phyloP scores from a whole-genome alignment of 495 filamentous ascomycete genomes.

The Hypomontagnella monticulosa region DNA sequence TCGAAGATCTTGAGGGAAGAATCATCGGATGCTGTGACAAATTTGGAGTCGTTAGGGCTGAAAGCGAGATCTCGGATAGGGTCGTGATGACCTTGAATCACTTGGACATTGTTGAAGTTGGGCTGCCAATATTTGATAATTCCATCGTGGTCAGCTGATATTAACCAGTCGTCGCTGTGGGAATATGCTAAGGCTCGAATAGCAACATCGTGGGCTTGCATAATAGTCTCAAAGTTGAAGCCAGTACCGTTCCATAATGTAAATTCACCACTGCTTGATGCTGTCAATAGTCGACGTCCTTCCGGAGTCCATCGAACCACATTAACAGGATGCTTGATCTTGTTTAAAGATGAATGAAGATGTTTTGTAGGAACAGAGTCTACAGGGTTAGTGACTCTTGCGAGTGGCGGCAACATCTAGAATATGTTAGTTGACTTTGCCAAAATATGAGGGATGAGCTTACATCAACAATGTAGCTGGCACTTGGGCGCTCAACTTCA shows the following conservation, averaged over 20 bases:
- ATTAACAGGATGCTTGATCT: slow-evolving; percentile 96
- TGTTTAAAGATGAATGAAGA: slow-evolving; percentile 94
- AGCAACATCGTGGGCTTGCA: slow-evolving; percentile 95
- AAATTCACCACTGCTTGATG: slow-evolving; percentile 95
- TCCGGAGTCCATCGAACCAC: slow-evolving; percentile 99
- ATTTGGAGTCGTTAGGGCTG: slow-evolving; percentile 91
- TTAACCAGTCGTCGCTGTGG: slow-evolving; percentile 94
- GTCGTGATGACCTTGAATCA: slow-evolving; percentile 88
- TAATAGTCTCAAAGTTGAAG: slow-evolving; percentile 99
- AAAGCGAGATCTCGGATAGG: slow-evolving; percentile 93
- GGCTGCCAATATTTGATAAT: slow-evolving; percentile 99
- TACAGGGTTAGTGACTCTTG: slow-evolving; percentile 72
- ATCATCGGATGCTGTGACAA: slow-evolving; percentile 95
- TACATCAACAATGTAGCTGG: slow-evolving; percentile 90
- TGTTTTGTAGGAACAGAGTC: slow-evolving; percentile 90
- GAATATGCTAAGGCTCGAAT: slow-evolving; percentile 90
- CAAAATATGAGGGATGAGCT: slow-evolving; percentile 46
- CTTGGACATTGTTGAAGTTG: slow-evolving; percentile 98
- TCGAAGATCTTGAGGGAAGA: slow-evolving; percentile 94
- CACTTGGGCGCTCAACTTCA: slow-evolving; percentile 83
- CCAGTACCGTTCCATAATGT: slow-evolving; percentile 98
- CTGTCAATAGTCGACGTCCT: slow-evolving; percentile 88
- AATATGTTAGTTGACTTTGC: slow-evolving; percentile 8
- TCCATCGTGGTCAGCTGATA: slow-evolving; percentile 94
- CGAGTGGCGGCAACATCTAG: slow-evolving; percentile 88